These are phyloP conservation scores for Ceratocystis huliohia DNA, from an alignment of 2,329 filamentous ascomycete genomes.

Conservation along the genomic window DNA sequence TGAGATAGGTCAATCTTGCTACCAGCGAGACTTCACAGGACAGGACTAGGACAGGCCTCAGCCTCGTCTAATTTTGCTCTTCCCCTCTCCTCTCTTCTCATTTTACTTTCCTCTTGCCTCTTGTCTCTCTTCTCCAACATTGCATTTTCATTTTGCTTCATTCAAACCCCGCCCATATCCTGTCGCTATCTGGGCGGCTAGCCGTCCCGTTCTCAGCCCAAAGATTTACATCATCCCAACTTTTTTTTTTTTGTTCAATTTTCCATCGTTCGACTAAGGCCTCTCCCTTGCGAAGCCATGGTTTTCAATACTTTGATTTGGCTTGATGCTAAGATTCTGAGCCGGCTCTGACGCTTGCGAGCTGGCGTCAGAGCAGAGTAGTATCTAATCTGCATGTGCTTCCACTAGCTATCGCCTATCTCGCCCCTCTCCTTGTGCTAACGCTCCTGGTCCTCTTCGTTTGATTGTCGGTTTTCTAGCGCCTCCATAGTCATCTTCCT, in stretches of 20 bases:
- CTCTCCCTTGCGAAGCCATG: no score
- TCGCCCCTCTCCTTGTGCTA: neutral
- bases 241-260: neutral
- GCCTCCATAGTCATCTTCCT: neutral
- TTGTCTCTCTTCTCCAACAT: neutral
- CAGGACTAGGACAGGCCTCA: neutral
- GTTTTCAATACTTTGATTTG: neutral
- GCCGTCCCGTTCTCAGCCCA: neutral
- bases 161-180: neutral
- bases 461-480: conserved; percentile 8
- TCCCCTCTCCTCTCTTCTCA: conserved; percentile 3
- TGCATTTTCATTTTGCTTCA: neutral
- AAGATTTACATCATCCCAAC: conserved; percentile 4
- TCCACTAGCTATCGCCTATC: neutral
- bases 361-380: neutral
- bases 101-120: neutral
- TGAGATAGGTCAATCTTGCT: neutral
- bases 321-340: neutral
- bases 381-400: neutral
- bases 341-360: neutral
- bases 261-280: no score
- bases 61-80: conserved; percentile 1
- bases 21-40: neutral
- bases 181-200: neutral
- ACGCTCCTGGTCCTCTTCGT: neutral